These are phyloP conservation scores for Ichthyophthirius multifiliis DNA, from an alignment of 169 alveolate genomes.

Conservation along the genomic window DNA sequence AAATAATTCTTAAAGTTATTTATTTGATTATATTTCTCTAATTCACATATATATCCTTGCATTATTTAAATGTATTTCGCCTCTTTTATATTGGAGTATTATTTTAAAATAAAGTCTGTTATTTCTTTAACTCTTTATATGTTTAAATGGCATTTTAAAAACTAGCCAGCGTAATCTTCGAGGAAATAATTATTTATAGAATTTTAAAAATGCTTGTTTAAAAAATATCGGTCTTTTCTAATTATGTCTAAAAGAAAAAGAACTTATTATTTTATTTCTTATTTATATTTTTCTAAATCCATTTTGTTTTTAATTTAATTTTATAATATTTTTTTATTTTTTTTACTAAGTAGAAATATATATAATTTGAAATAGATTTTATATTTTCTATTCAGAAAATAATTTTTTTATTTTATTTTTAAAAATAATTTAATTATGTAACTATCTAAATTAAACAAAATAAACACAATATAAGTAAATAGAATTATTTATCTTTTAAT, in stretches of 20 bases:
- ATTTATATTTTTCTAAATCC: too few relatives aligned
- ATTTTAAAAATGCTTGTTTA: not conserved
- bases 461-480: too few relatives aligned
- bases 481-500: too few relatives aligned
- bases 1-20: not conserved
- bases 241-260: not conserved
- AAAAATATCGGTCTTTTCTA: not conserved
- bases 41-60: not conserved
- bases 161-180: conserved; percentile 2
- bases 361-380: too few relatives aligned
- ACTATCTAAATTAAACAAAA: too few relatives aligned
- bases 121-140: not conserved
- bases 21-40: not conserved
- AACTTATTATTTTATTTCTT: not conserved
- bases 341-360: too few relatives aligned
- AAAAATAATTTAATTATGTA: too few relatives aligned
- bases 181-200: not conserved
- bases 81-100: not conserved
- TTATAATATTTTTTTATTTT: too few relatives aligned
- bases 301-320: too few relatives aligned
- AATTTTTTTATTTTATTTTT: too few relatives aligned
- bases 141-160: not conserved
- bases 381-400: too few relatives aligned
- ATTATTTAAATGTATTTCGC: not conserved
- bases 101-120: not conserved